Evolutionary conservation across 2,329 filamentous ascomycete species (phyloP), one percentile per base, ranked within the genome.

Genomic region (Parafenestella ontariensis): DNA sequence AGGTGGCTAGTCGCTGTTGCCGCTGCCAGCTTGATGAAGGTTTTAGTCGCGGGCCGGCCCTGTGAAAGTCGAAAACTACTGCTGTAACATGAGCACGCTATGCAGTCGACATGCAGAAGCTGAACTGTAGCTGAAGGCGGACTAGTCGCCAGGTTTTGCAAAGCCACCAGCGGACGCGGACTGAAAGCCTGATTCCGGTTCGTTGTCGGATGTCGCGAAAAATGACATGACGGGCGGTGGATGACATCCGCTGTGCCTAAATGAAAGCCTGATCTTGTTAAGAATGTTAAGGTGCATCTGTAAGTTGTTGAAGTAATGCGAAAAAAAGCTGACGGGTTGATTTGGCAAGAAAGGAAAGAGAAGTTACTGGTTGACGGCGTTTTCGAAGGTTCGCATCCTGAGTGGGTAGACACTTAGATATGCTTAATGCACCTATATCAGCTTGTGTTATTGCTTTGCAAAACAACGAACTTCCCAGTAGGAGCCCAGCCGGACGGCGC

Each of bases 391-490:
- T 31, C 46, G 47, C 39, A 44, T 43, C 29, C 39, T 42, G 43
- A 40, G 43, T n/a, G n/a, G 50, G 26, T 46, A 45, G 18, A 42
- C 26, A 26, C 47, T 46, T 48, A 58, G 54, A 54, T 61, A 58
- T 52, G 49, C 41, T 54, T 49, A 48, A 17, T 34, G 55, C 46
- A 41, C 46, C 49, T 61, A 61, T 65, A 63, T 39, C 55, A 52
- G 58, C 53, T 52, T 46, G 39, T 46, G 26, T n/a, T 61, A 63
- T 61, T 59, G 48, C 48, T 52, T 52, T 54, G 47, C 21, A 8
- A 37, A 59, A 52, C 62, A 65, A 50, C 62, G 53, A 51, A 61
- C 45, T 36, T 54, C 60, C 61, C 39, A 48, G 59, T 50, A 36
- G 10, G 28, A 36, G 47, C 13, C 18, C 28, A 49, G 49, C 21